phyloP scores from a whole-genome alignment of 1,284 basidiomycete genomes.

The Boletus smithii region DNA sequence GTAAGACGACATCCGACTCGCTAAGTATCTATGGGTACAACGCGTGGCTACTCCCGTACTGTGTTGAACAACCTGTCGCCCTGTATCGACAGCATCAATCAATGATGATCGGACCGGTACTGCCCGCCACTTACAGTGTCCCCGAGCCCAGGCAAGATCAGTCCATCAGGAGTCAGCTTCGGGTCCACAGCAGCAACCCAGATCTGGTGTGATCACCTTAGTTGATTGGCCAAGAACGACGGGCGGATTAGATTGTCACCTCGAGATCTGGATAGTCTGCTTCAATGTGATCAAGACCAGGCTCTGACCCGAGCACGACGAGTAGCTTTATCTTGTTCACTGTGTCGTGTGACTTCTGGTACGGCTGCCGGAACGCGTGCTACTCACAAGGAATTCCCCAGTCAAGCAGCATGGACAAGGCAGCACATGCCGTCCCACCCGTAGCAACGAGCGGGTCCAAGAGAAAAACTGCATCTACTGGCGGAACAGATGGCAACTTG shows the following conservation, averaged over 20 bases:
- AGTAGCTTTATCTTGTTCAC: conserved; percentile 80
- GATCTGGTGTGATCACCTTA: conserved; percentile 47
- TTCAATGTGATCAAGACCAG: conserved; percentile 70
- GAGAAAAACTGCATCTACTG: conserved; percentile 80
- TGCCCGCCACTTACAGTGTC: conserved; percentile 63
- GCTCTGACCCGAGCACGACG: conserved; percentile 75
- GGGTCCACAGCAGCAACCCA: conserved; percentile 83
- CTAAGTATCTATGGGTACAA: no score
- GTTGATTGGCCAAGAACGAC: not conserved
- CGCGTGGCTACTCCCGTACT: conserved; percentile 33
- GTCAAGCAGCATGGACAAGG: conserved; percentile 78
- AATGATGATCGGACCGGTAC: not conserved
- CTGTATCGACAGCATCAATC: conserved; percentile 33
- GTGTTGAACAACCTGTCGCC: conserved; percentile 69
- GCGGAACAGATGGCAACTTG: conserved; percentile 77
- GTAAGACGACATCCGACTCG: no score
- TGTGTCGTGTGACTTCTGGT: conserved; percentile 27
- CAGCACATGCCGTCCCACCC: conserved; percentile 89
- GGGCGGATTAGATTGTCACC: conserved; percentile 39
- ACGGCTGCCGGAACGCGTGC: not conserved
- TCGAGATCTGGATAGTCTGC: conserved; percentile 75
- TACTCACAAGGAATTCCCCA: conserved; percentile 76
- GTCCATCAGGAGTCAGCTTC: conserved; percentile 65
- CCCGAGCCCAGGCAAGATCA: conserved; percentile 85
- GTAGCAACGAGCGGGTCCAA: conserved; percentile 93